Conservation (phyloP, 257 asterid species). For the Parsonsia alboflavescens region DNA sequence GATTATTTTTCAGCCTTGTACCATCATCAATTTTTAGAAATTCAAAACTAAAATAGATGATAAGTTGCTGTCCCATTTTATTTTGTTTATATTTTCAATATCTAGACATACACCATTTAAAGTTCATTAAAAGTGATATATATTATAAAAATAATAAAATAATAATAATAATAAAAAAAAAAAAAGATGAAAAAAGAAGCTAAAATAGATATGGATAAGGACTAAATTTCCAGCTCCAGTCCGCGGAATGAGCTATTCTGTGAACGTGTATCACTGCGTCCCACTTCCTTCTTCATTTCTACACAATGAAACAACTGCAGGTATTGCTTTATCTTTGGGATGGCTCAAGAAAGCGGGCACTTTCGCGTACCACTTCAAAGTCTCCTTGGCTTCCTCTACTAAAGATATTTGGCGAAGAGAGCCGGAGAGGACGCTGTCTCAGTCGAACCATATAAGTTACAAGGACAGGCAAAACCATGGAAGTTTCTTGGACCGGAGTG, state of each 20-base stretch:
- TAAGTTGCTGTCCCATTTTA: too few relatives aligned
- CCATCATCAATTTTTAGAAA: too few relatives aligned
- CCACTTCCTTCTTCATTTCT: slow-evolving; percentile 25
- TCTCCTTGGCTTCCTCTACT: slow-evolving; percentile 27
- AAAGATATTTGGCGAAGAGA: slow-evolving; percentile 50
- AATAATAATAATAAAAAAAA: too few relatives aligned
- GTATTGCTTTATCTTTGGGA: slow-evolving; percentile 21
- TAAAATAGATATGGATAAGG: not conserved
- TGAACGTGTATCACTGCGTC: slow-evolving; percentile 17
- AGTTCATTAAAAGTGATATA: too few relatives aligned
- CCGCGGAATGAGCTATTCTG: slow-evolving; percentile 16
- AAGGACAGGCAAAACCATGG: slow-evolving; percentile 29
- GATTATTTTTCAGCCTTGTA: too few relatives aligned
- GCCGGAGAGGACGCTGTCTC: slow-evolving; percentile 7
- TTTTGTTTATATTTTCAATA: too few relatives aligned
- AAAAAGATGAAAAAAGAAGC: too few relatives aligned
- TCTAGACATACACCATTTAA: too few relatives aligned
- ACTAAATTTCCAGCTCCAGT: slow-evolving; percentile 11
- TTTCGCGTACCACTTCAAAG: slow-evolving; percentile 22
- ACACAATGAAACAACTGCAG: slow-evolving; percentile 7
- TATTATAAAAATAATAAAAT: too few relatives aligned
- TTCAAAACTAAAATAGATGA: too few relatives aligned
- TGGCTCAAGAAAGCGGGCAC: slow-evolving; percentile 11
- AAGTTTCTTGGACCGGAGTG: slow-evolving; percentile 47
- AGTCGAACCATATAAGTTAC: slow-evolving; percentile 18